phyloP scores from a whole-genome alignment of 352 stramenopile species.

The Phytophthora hibernalis region DNA sequence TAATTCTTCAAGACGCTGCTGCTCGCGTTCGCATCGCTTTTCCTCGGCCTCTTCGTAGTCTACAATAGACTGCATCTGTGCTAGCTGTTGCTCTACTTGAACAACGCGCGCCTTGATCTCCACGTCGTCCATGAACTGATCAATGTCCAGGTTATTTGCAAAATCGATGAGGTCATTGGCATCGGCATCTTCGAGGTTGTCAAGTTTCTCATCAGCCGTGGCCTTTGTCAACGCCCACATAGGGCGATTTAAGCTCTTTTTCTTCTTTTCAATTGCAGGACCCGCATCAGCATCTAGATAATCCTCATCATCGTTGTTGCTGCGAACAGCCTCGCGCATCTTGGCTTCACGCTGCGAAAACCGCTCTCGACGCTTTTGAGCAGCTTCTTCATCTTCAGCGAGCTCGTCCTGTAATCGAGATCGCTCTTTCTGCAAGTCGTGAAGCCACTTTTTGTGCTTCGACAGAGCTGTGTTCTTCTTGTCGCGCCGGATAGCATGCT shows the following conservation, averaged over 20 bases:
- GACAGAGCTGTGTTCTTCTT: conserved; percentile 93
- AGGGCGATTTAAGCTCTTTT: conserved; percentile 58
- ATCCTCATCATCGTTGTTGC: conserved; percentile 34
- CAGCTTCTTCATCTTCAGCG: conserved; percentile 70
- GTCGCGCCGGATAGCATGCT: conserved; percentile 86
- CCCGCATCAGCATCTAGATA: conserved; percentile 26
- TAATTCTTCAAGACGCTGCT: conserved; percentile 73
- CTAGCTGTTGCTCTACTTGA: conserved; percentile 92
- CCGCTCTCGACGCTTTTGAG: conserved; percentile 74
- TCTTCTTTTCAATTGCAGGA: conserved; percentile 19
- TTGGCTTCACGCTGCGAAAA: conserved; percentile 84
- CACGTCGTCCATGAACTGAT: conserved; percentile 95
- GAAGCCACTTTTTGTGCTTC: conserved; percentile 94
- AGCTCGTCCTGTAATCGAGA: conserved; percentile 83
- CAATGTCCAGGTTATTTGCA: conserved; percentile 93
- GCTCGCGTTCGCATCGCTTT: conserved; percentile 84
- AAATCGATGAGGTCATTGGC: conserved; percentile 94
- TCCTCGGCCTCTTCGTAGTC: conserved; percentile 80
- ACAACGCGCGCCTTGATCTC: conserved; percentile 83
- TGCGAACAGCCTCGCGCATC: conserved; percentile 68
- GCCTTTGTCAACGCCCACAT: conserved; percentile 94
- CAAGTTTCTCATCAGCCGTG: conserved; percentile 77
- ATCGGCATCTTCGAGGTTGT: conserved; percentile 78
- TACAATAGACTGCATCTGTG: conserved; percentile 88
- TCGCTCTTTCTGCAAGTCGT: conserved; percentile 93